These are phyloP conservation scores for Cladosporium sp. DNA, from an alignment of 2,329 filamentous ascomycete genomes.

Conservation along the genomic window DNA sequence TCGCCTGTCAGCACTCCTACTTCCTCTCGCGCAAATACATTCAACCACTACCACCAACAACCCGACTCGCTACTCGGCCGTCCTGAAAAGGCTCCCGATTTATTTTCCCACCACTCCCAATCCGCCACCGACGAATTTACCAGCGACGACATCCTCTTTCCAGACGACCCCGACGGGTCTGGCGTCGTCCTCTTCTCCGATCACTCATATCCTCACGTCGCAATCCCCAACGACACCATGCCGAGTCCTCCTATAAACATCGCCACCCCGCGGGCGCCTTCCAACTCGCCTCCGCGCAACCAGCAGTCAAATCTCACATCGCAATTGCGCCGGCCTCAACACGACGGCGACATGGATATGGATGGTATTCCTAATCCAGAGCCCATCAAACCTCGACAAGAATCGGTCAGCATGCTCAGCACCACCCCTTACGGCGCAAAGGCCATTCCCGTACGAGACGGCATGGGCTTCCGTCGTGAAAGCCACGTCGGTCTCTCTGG, in stretches of 20 bases:
- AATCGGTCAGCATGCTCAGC: conserved; percentile 48
- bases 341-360: conserved; percentile 16
- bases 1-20: conserved; percentile 24
- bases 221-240: conserved; percentile 35
- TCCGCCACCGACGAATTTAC: conserved; percentile 22
- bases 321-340: conserved; percentile 48
- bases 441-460: conserved; percentile 57
- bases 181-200: conserved; percentile 6
- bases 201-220: not conserved
- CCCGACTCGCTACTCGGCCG: conserved; percentile 16
- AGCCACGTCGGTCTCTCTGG: conserved; percentile 51
- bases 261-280: conserved; percentile 47
- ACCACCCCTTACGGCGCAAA: conserved; percentile 53
- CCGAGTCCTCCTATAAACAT: conserved; percentile 57
- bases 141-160: conserved; percentile 30
- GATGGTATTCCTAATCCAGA: conserved; percentile 23
- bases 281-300: conserved; percentile 55
- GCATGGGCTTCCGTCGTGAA: conserved; percentile 42
- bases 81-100: conserved; percentile 17
- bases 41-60: conserved; percentile 8
- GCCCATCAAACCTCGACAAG: conserved; percentile 42
- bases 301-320: conserved; percentile 61
- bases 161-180: conserved; percentile 21
- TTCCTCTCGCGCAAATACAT: conserved; percentile 13
- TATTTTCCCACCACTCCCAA: conserved; percentile 16